Conservation (phyloP, 768 basidiomycete species). For the Psilocybe azurescens region DNA sequence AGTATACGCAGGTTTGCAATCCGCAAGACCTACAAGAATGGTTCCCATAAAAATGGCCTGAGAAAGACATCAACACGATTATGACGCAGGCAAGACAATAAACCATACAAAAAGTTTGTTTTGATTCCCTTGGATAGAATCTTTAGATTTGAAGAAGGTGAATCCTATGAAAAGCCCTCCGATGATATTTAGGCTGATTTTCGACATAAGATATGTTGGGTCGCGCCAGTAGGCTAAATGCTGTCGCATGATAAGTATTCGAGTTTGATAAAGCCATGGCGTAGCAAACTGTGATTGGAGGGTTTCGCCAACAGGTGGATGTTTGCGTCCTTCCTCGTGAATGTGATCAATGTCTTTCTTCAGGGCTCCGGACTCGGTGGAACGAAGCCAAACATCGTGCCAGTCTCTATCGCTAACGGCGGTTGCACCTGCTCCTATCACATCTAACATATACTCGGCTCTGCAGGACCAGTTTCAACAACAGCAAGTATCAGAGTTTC, state of each 20-base stretch:
- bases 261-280: constrained; percentile 55
- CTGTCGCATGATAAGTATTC: constrained; percentile 48
- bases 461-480: constrained; percentile 27
- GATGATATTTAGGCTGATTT: constrained; percentile 58
- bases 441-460: constrained; percentile 69
- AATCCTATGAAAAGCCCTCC: constrained; percentile 65
- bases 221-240: constrained; percentile 56
- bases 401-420: constrained; percentile 59
- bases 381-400: constrained; percentile 54
- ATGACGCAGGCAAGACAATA: not conserved
- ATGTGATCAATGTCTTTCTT: constrained; percentile 49
- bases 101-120: constrained; percentile 67
- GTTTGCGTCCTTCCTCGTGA: constrained; percentile 53
- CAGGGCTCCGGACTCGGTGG: constrained; percentile 37
- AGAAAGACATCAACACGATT: constrained; percentile 2
- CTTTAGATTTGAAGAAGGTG: constrained; percentile 65
- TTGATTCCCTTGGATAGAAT: constrained; percentile 61
- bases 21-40: constrained; percentile 39
- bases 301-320: constrained; percentile 41
- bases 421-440: constrained; percentile 76
- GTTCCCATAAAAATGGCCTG: constrained; percentile 65
- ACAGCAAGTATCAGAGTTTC: no score
- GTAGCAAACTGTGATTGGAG: constrained; percentile 54
- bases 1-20: no score
- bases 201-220: constrained; percentile 65